A percentile compares a stretch with the other conserved stretches of the same genome.
Conservation (phyloP, 2,329 filamentous ascomycete genomes). For the Exophiala viscosa region DNA sequence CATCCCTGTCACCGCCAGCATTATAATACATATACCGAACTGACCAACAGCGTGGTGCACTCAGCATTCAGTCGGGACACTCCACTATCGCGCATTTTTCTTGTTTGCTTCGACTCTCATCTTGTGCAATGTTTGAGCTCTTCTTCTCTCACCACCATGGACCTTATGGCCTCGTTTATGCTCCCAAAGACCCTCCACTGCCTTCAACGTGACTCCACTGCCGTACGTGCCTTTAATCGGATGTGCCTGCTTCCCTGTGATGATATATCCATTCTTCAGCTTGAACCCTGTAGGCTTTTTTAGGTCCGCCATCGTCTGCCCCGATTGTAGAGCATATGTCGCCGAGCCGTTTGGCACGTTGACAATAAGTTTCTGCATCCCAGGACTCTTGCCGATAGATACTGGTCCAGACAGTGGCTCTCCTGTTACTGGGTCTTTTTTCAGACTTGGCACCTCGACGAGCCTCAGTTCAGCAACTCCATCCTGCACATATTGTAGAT, state of each 20-base stretch:
- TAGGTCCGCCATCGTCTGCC: conserved; percentile 43
- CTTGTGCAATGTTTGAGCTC: conserved; percentile 82
- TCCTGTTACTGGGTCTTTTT: conserved; percentile 35
- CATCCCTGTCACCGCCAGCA: too few species aligned
- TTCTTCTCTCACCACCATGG: conserved; percentile 90
- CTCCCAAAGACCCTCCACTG: conserved; percentile 92
- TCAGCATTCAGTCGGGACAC: background rate
- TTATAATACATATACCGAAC: too few species aligned
- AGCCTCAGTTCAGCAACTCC: conserved; percentile 57
- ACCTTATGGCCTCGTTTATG: conserved; percentile 82
- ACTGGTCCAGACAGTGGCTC: conserved; percentile 23
- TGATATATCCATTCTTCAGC: conserved; percentile 64
- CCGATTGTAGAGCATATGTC: conserved; percentile 50
- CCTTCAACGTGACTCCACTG: conserved; percentile 61
- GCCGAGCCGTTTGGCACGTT: conserved; percentile 56
- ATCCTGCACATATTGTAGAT: conserved; percentile 68
- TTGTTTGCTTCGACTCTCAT: conserved; percentile 73
- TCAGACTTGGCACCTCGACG: conserved; percentile 50
- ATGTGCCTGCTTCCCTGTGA: conserved; percentile 71
- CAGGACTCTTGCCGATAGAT: conserved; percentile 47
- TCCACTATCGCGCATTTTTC: conserved; percentile 42
- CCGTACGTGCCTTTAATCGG: conserved; percentile 60
- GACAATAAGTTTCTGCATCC: conserved; percentile 56
- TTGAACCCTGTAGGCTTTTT: conserved; percentile 62
- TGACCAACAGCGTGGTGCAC: too few species aligned